Evolutionary conservation across 441 rosid genomes (phyloP).

Genomic region (Bocquillonia castaneifolia): DNA sequence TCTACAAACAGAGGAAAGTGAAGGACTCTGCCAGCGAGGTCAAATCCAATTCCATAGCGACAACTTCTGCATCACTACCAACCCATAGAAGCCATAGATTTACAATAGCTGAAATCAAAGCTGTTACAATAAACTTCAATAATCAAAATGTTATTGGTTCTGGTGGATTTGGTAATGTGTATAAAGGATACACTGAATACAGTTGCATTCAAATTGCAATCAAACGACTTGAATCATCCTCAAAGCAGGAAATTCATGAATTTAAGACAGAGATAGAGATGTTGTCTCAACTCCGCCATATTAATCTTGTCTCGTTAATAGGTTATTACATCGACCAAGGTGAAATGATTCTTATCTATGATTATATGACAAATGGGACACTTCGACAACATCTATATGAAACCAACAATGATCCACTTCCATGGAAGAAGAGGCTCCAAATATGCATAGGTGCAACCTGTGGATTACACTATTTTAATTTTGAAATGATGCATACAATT

Average conservation of each 20-base stretch:
- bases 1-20: background rate
- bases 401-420: background rate
- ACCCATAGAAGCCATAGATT: too few species aligned
- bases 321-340: background rate
- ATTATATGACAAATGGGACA: too few species aligned
- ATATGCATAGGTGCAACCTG: background rate
- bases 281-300: background rate
- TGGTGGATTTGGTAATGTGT: background rate
- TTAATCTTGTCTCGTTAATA: background rate
- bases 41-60: too few species aligned
- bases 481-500: background rate
- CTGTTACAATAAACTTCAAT: background rate
- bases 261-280: background rate
- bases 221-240: background rate
- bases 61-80: too few species aligned
- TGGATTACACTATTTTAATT: background rate
- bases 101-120: background rate
- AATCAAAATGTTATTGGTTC: conserved; percentile 1
- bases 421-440: background rate
- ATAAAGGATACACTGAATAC: background rate
- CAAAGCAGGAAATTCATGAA: background rate
- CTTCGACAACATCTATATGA: background rate
- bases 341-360: background rate
- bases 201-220: background rate
- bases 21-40: background rate